Base-by-base conservation (phyloP, 805 yeast species). In the Zygoascus biomembranicola region DNA sequence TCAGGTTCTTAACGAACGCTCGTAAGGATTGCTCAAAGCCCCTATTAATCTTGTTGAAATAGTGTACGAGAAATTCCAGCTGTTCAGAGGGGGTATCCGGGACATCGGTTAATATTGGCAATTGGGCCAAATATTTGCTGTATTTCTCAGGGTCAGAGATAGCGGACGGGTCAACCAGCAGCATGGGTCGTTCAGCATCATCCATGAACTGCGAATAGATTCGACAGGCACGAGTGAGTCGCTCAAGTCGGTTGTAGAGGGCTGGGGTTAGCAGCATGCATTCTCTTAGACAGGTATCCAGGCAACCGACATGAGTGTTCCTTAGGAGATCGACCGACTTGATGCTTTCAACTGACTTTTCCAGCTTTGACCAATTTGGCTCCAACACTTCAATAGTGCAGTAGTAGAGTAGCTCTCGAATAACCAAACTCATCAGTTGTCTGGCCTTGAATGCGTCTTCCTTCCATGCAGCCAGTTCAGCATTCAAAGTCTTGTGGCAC, bases 201-300 rank as follows among this genome's bases (percentile, higher is more conserved):
- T 52, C 50, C 19, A 67, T 52, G 45, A 63, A 65, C 39, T 53
- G 53, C 5, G 60, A 65, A 51, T 59, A 69, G 55, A 61, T 57
- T 9, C 66, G 60, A 37, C 63, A 66, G 14, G 61, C 69, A 4
- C 65, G 65, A 53, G 75, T 77, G 16, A 85, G 69, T 32, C 76
- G 74, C n/a, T 63, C 52, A 31, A 57, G 65, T 14, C 75, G 67
- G 47, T 74, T 72, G 45, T 84, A 70, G 50, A 84, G 66, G 47
- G 73, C 74, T 18, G 78, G 74, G 53, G 81, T 79, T 1, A 90
- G 83, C 52, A 87, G 71, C 64, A 87, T 74, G 10, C 89, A 80
- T 58, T 84, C 86, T 57, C 80, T 77, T 58, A 88, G 66, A 19
- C 83, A 74, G 1, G 83, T 78, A 63, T 82, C 85, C 56, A 87